Evolutionary conservation across 805 yeast species (phyloP).

Genomic region (Yueomyces sinensis): DNA sequence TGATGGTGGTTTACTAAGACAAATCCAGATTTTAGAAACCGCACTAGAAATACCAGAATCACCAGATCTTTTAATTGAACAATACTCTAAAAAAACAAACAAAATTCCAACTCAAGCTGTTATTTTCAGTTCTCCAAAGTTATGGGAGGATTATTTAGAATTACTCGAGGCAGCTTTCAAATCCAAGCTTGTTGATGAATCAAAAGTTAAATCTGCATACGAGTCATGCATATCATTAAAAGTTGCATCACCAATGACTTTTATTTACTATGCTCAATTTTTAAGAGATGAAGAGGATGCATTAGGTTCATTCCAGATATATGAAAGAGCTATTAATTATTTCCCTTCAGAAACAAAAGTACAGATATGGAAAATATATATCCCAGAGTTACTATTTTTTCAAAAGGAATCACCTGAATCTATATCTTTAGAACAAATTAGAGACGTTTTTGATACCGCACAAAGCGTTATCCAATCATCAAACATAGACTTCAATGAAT

Average conservation of each 20-base stretch:
- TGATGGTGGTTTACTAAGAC: slow-evolving; percentile 32
- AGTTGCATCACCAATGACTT: slow-evolving; percentile 53
- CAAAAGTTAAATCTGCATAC: slow-evolving; percentile 29
- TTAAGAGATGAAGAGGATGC: slow-evolving; percentile 33
- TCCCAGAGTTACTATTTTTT: slow-evolving; percentile 33
- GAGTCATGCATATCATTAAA: slow-evolving; percentile 43
- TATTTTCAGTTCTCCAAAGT: slow-evolving; percentile 42
- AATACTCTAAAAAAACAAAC: slow-evolving; percentile 4
- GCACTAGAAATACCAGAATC: slow-evolving; percentile 30
- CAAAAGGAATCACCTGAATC: slow-evolving; percentile 7
- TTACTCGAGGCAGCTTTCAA: slow-evolving; percentile 42
- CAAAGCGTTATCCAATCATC: slow-evolving; percentile 37
- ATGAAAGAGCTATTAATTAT: slow-evolving; percentile 51
- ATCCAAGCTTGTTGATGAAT: slow-evolving; percentile 1
- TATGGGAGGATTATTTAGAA: slow-evolving; percentile 70
- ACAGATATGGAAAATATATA: slow-evolving; percentile 62
- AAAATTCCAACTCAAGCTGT: slow-evolving; percentile 41
- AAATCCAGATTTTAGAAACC: slow-evolving; percentile 27
- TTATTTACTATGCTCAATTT: slow-evolving; percentile 54
- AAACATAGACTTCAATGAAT: slow-evolving; percentile 27
- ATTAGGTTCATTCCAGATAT: slow-evolving; percentile 39
- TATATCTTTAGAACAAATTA: slow-evolving; percentile 36
- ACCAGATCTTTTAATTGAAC: slow-evolving; percentile 15
- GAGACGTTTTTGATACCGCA: slow-evolving; percentile 68
- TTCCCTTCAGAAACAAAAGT: slow-evolving; percentile 44